phyloP scores from a whole-genome alignment of 768 basidiomycete species.

The Mrakia frigida region DNA sequence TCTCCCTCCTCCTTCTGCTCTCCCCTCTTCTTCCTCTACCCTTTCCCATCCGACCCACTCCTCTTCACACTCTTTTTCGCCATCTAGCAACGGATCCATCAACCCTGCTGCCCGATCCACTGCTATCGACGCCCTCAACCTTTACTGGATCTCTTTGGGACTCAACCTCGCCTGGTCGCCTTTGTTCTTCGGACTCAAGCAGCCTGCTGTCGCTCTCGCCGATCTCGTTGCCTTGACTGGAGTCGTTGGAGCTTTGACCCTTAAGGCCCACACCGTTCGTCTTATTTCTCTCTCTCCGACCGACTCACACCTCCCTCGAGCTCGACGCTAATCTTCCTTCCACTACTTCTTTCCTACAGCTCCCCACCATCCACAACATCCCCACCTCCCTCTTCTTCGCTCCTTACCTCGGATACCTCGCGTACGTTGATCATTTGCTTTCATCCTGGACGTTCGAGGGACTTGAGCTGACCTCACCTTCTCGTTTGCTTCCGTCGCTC shows the following conservation, averaged over 20 bases:
- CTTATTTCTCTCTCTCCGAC: background rate
- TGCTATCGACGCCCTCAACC: constrained; percentile 31
- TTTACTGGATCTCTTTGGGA: constrained; percentile 32
- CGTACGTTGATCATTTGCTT: background rate
- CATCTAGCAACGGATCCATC: constrained; percentile 7
- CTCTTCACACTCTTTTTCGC: too few relatives aligned
- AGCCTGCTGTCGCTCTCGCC: constrained; percentile 26
- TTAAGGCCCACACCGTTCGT: constrained; percentile 28
- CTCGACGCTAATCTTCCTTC: background rate
- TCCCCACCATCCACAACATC: constrained; percentile 13
- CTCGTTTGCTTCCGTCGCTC: background rate
- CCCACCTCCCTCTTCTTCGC: constrained; percentile 21
- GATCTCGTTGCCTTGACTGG: constrained; percentile 28
- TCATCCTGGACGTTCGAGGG: too few relatives aligned
- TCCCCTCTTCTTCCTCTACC: too few relatives aligned
- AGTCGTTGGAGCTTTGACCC: constrained; percentile 28
- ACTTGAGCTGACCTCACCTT: background rate
- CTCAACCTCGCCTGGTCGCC: constrained; percentile 28
- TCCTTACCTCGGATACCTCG: constrained; percentile 22
- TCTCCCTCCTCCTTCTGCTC: too few relatives aligned
- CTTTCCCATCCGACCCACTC: too few relatives aligned
- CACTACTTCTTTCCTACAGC: background rate
- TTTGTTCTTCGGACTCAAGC: constrained; percentile 31
- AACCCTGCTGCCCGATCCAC: constrained; percentile 32
- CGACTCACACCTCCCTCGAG: background rate